Percentiles rank a stretch among this genome's conserved stretches.
phyloP scores from a whole-genome alignment of 2,329 filamentous ascomycete genomes.

The Corynespora cassiicola region DNA sequence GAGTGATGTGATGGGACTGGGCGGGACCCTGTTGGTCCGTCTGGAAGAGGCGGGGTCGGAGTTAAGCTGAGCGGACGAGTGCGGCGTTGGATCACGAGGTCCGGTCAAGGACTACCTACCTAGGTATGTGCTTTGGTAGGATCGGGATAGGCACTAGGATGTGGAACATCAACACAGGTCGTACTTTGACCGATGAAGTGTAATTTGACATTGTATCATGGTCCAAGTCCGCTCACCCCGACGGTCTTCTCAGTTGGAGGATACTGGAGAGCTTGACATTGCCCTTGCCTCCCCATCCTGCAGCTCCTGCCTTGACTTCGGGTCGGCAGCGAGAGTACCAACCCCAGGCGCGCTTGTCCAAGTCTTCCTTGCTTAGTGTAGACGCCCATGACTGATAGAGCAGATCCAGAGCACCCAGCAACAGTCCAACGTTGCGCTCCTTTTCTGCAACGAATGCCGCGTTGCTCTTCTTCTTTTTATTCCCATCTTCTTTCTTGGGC shows the following conservation, averaged over 20 bases:
- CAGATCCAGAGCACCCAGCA: conserved; percentile 75
- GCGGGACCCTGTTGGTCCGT: no score
- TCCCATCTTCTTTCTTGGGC: conserved; percentile 38
- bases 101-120: no score
- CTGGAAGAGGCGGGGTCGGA: no score
- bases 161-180: no score
- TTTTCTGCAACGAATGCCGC: conserved; percentile 65
- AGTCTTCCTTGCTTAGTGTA: conserved; percentile 67
- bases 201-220: no score
- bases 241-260: conserved; percentile 32
- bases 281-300: conserved; percentile 86
- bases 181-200: neutral
- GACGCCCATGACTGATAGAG: conserved; percentile 76
- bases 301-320: conserved; percentile 74
- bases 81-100: no score
- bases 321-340: conserved; percentile 84
- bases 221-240: no score
- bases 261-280: conserved; percentile 71
- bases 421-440: conserved; percentile 70
- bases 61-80: no score
- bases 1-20: no score
- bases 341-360: conserved; percentile 78
- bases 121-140: no score
- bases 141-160: no score
- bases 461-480: conserved; percentile 56